phyloP scores from a whole-genome alignment of 139 green algal species.

The Deuterostichococcus epilithicus region DNA sequence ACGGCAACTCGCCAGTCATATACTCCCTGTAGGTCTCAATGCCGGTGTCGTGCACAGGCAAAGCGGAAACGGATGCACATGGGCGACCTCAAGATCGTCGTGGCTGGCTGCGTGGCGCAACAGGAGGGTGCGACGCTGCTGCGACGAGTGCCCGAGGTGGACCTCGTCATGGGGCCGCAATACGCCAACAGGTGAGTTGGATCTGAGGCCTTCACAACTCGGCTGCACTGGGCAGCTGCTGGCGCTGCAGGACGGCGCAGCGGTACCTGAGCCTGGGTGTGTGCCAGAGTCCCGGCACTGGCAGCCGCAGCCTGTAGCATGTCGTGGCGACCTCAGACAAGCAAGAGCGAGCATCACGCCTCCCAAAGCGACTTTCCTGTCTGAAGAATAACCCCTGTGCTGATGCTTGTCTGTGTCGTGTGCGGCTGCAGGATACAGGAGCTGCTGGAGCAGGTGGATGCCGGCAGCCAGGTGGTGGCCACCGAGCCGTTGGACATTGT shows the following conservation, averaged over 20 bases:
- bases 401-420: background rate
- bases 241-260: no score
- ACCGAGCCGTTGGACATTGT: slow-evolving; percentile 74
- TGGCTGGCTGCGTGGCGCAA: slow-evolving; percentile 87
- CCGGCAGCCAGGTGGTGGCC: slow-evolving; percentile 69
- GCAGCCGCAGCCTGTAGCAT: no score
- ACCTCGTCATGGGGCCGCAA: slow-evolving; percentile 98
- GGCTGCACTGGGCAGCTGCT: no score
- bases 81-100: slow-evolving; percentile 79
- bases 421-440: slow-evolving; percentile 62
- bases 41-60: slow-evolving; percentile 42
- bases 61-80: slow-evolving; percentile 75
- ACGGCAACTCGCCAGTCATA: background rate
- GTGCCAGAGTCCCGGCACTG: no score
- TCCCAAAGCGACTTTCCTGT: no score
- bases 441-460: slow-evolving; percentile 80
- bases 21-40: background rate
- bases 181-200: slow-evolving; percentile 78
- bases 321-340: no score
- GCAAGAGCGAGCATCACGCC: no score
- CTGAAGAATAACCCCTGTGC: background rate
- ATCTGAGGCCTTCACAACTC: no score
- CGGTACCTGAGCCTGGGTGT: no score
- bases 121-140: slow-evolving; percentile 90
- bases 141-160: slow-evolving; percentile 90